phyloP scores from a whole-genome alignment of 2,329 filamentous ascomycete genomes.

The Xylariaceae sp. region DNA sequence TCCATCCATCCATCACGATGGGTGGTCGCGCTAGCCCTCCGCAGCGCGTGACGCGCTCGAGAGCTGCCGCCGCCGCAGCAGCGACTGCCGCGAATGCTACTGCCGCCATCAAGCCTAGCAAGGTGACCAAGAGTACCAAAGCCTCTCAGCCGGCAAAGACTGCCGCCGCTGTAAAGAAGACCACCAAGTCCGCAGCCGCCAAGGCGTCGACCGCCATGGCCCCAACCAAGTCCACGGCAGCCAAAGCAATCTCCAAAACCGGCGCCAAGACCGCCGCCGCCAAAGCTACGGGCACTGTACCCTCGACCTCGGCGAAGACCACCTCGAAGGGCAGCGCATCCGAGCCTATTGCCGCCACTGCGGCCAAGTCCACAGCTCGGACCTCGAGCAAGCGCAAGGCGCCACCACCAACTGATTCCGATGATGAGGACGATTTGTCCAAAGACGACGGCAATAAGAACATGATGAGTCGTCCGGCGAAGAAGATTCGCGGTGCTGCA shows the following conservation, averaged over 20 bases:
- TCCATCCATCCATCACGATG: constrained; percentile 37
- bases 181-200: background rate
- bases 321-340: constrained; percentile 16
- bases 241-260: constrained; percentile 32
- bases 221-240: constrained; percentile 7
- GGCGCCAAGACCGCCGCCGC: constrained; percentile 29
- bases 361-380: background rate
- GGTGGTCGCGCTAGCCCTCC: constrained; percentile 48
- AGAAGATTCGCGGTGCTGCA: constrained; percentile 44
- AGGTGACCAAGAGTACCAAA: constrained; percentile 29
- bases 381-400: constrained; percentile 47
- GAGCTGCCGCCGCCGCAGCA: constrained; percentile 31
- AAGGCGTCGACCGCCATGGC: background rate
- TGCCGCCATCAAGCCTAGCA: constrained; percentile 28
- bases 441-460: constrained; percentile 21
- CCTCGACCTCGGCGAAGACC: too few relatives aligned
- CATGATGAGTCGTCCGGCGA: constrained; percentile 32
- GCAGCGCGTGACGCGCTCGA: constrained; percentile 53
- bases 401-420: constrained; percentile 43
- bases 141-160: constrained; percentile 29
- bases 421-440: constrained; percentile 41
- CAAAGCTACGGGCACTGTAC: constrained; percentile 29
- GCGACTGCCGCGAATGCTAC: constrained; percentile 41
- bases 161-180: background rate
- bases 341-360: background rate